Percentiles rank a stretch among this genome's conserved stretches.
These are phyloP conservation scores for Camillea tinctor DNA, from an alignment of 2,329 filamentous ascomycete species.

Conservation along the genomic window DNA sequence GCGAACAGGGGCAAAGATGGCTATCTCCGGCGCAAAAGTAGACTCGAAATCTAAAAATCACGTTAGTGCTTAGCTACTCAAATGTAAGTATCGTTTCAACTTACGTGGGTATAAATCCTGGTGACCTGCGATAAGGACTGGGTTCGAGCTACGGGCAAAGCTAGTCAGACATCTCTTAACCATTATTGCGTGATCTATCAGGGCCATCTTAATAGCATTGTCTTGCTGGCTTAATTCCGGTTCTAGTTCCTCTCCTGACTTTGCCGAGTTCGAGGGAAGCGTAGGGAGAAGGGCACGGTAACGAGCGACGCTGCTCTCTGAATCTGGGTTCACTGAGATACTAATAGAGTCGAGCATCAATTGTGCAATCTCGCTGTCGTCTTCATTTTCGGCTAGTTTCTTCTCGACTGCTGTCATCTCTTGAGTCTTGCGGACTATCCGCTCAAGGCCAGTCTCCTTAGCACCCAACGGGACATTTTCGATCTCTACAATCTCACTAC, in stretches of 20 bases:
- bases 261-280: constrained; percentile 41
- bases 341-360: constrained; percentile 73
- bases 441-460: constrained; percentile 85
- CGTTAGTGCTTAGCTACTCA: constrained; percentile 16
- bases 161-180: constrained; percentile 77
- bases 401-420: constrained; percentile 78
- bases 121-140: constrained; percentile 53
- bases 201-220: constrained; percentile 76
- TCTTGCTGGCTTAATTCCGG: constrained; percentile 61
- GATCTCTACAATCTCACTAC: constrained; percentile 76
- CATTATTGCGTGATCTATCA: constrained; percentile 86
- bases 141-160: constrained; percentile 64
- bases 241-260: constrained; percentile 45
- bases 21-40: constrained; percentile 65
- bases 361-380: constrained; percentile 67
- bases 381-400: constrained; percentile 69
- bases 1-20: constrained; percentile 56
- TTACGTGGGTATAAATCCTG: constrained; percentile 65
- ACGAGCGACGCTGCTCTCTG: constrained; percentile 73
- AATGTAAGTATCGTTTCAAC: constrained; percentile 31
- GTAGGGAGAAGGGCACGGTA: constrained; percentile 74
- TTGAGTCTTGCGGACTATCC: constrained; percentile 85
- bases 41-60: constrained; percentile 54
- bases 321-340: constrained; percentile 71
- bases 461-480: constrained; percentile 68